Evolutionary conservation across 2,329 filamentous ascomycete genomes (phyloP).

Genomic region (Aspergillus calidoustus): DNA sequence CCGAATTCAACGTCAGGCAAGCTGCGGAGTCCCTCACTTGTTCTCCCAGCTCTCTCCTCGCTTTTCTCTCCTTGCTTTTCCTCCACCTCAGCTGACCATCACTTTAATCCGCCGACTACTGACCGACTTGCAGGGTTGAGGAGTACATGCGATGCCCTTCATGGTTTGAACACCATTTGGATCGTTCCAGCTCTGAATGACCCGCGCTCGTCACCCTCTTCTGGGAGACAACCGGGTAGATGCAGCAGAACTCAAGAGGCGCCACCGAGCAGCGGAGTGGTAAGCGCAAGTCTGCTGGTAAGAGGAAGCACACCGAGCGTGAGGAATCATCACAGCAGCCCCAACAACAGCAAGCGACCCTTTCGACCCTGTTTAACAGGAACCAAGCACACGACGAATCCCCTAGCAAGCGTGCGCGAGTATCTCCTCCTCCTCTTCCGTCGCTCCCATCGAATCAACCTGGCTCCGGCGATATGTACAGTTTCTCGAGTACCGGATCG

Average conservation of each 20-base stretch:
- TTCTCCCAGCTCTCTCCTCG: slow-evolving; percentile 2
- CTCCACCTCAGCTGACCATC: slow-evolving; percentile 7
- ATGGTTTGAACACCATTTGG: slow-evolving; percentile 19
- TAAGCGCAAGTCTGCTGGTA: slow-evolving; percentile 48
- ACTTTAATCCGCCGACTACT: slow-evolving; percentile 2
- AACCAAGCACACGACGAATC: slow-evolving; percentile 35
- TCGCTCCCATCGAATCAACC: slow-evolving; percentile 20
- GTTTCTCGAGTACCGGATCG: slow-evolving; percentile 49
- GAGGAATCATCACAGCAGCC: slow-evolving; percentile 36
- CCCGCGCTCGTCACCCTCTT: slow-evolving; percentile 18
- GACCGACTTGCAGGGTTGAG: background rate
- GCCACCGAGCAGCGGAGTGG: slow-evolving; percentile 47
- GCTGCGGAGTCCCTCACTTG: slow-evolving; percentile 16
- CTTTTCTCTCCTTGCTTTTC: background rate
- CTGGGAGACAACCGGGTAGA: slow-evolving; percentile 46
- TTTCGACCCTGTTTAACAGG: slow-evolving; percentile 51
- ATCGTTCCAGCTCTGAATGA: slow-evolving; percentile 28
- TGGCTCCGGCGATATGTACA: slow-evolving; percentile 58
- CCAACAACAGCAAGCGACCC: slow-evolving; percentile 46
- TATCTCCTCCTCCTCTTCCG: slow-evolving; percentile 23
- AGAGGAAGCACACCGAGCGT: slow-evolving; percentile 46
- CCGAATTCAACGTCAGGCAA: slow-evolving; percentile 26
- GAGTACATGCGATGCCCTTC: slow-evolving; percentile 25
- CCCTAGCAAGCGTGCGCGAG: slow-evolving; percentile 49
- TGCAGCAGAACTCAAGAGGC: slow-evolving; percentile 45